Conservation (phyloP, 805 yeast genomes). For the Candida succiphila region DNA sequence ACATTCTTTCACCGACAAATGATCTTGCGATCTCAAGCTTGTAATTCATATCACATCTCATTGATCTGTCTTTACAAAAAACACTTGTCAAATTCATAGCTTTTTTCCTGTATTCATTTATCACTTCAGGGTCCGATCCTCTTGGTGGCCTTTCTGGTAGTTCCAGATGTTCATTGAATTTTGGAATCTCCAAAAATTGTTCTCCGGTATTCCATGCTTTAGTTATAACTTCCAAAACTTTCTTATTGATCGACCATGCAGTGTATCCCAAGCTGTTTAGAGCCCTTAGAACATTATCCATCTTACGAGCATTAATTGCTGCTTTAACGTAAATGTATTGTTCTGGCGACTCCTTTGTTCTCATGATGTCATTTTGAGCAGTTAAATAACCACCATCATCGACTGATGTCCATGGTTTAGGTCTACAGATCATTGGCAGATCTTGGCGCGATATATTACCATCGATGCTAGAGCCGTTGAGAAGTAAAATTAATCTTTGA, state of each 20-base stretch:
- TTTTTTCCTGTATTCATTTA: constrained; percentile 56
- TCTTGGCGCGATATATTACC: constrained; percentile 70
- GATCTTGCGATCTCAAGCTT: constrained; percentile 94
- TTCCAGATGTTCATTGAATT: constrained; percentile 29
- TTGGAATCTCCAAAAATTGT: constrained; percentile 63
- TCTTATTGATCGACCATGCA: constrained; percentile 84
- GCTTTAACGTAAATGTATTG: constrained; percentile 82
- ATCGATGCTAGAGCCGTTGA: constrained; percentile 55
- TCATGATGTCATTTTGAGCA: constrained; percentile 51
- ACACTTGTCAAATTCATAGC: constrained; percentile 50
- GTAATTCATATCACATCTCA: constrained; percentile 89
- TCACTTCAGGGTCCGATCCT: constrained; percentile 62
- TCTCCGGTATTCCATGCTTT: constrained; percentile 84
- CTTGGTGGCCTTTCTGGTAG: constrained; percentile 48
- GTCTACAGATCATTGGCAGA: constrained; percentile 86
- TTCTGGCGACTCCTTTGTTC: constrained; percentile 81
- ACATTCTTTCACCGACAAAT: constrained; percentile 67
- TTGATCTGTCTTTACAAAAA: constrained; percentile 64
- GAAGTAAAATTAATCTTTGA: constrained; percentile 49
- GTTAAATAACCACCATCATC: constrained; percentile 79
- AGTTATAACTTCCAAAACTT: constrained; percentile 57
- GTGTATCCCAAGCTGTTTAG: constrained; percentile 79
- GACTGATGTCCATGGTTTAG: constrained; percentile 80
- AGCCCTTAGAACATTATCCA: constrained; percentile 67
- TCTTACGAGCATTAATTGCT: constrained; percentile 59